Conservation (phyloP, 2,329 filamentous ascomycete genomes). For the Colletotrichum godetiae region DNA sequence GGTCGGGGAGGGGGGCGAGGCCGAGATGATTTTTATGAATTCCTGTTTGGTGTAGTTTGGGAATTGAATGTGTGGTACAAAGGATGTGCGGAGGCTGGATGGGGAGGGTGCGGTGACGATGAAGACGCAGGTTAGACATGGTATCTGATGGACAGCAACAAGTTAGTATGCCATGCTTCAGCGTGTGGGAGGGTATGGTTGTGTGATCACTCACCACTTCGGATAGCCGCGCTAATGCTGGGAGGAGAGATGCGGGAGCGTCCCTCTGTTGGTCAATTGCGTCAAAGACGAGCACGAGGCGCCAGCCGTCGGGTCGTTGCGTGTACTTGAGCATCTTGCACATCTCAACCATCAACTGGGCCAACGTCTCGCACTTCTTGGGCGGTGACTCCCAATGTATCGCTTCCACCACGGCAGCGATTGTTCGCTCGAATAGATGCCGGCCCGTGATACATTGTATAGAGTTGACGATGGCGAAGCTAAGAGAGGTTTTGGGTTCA, state of each 20-base stretch:
- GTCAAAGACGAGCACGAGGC: slow-evolving; percentile 88
- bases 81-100: slow-evolving; percentile 75
- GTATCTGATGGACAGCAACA: slow-evolving; percentile 68
- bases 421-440: slow-evolving; percentile 80
- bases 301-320: slow-evolving; percentile 51
- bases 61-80: slow-evolving; percentile 80
- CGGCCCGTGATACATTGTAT: slow-evolving; percentile 82
- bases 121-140: slow-evolving; percentile 80
- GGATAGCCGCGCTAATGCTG: slow-evolving; percentile 83
- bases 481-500: slow-evolving; percentile 57
- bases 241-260: slow-evolving; percentile 79
- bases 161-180: slow-evolving; percentile 19
- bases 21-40: slow-evolving; percentile 80
- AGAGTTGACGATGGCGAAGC: slow-evolving; percentile 73
- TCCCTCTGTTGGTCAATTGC: slow-evolving; percentile 88
- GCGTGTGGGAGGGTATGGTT: slow-evolving; percentile 25
- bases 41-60: slow-evolving; percentile 85
- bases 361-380: slow-evolving; percentile 82
- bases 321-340: slow-evolving; percentile 68
- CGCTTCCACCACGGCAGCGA: slow-evolving; percentile 68
- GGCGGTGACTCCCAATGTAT: slow-evolving; percentile 61
- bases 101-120: slow-evolving; percentile 79
- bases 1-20: slow-evolving; percentile 55
- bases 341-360: slow-evolving; percentile 80
- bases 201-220: slow-evolving; percentile 71